Evolutionary conservation across 2,329 filamentous ascomycete genomes (phyloP), one percentile per base, ranked within the genome.

Genomic region (Colletotrichum paranaense): DNA sequence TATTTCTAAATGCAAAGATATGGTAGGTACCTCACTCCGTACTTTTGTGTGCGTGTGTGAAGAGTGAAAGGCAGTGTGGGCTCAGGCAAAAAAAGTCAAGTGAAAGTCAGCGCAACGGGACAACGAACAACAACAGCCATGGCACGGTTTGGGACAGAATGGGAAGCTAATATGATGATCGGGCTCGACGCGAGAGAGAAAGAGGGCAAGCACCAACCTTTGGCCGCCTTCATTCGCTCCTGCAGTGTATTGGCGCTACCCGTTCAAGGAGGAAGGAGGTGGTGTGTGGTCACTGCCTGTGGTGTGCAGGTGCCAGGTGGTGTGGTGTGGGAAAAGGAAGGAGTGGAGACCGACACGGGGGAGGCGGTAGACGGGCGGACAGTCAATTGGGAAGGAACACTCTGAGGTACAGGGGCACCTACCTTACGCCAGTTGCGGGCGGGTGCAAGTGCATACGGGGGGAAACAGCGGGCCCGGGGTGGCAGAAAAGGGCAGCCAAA

Each of bases 101-200:
- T 63, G 42, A 69, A 62, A 24, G 42, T 63, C 42, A 69, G 28
- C 30, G 42, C 66, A 63, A 59, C 59, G 70, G 70, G 59, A 58
- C 42, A 28, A 64, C 55, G 46, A 57, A 22, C 70, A 55, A 42
- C 53, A 64, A 35, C 58, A 65, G 53, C 69, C 59, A 70, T 38
- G 59, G 60, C 28, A 65, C 35, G 59, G 59, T 55, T 70, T 73
- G 59, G 70, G 59, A 69, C 70, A 63, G 42, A 65, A 73, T 60
- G 55, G 70, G 59, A 73, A 73, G 59, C 70, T 73, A 73, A 64
- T 59, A 30, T 69, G 70, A 66, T 60, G 70, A 73, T 73, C 70
- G 66, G 60, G 70, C 67, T 60, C 59, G 49, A 64, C 66, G 70
- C 70, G 59, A 73, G 66, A 49, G 66, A 64, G 70, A 46, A 73